Evolutionary conservation across 192 early-diverging fungal genomes (phyloP).

Genomic region (Coemansia sp.): DNA sequence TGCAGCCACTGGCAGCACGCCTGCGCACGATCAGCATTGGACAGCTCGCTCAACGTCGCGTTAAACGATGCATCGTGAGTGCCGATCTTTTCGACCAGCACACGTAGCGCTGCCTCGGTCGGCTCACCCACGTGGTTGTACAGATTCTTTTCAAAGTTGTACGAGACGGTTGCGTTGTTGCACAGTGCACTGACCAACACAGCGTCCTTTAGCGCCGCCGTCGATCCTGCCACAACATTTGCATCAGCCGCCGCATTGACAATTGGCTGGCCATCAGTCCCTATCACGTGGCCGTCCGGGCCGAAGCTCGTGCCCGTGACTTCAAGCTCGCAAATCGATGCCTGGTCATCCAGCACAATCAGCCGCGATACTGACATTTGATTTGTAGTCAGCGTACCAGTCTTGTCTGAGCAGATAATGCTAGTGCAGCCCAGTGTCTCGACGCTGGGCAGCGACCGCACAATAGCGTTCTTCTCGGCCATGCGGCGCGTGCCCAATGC

Average conservation of each 20-base stretch:
- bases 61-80: slow-evolving; percentile 74
- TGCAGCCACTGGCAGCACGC: slow-evolving; percentile 76
- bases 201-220: slow-evolving; percentile 52
- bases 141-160: slow-evolving; percentile 64
- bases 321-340: slow-evolving; percentile 63
- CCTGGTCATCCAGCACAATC: slow-evolving; percentile 55
- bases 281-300: slow-evolving; percentile 71
- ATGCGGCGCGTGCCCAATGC: slow-evolving; percentile 97
- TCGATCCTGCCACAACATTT: slow-evolving; percentile 67
- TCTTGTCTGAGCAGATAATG: slow-evolving; percentile 99
- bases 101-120: slow-evolving; percentile 95
- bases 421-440: slow-evolving; percentile 97
- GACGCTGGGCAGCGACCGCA: slow-evolving; percentile 85
- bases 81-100: slow-evolving; percentile 91
- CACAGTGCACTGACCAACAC: slow-evolving; percentile 75
- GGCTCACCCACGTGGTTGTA: slow-evolving; percentile 92
- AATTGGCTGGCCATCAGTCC: slow-evolving; percentile 52
- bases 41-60: slow-evolving; percentile 47
- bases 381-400: slow-evolving; percentile 97
- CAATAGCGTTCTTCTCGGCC: slow-evolving; percentile 95
- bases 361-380: slow-evolving; percentile 89
- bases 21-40: slow-evolving; percentile 60
- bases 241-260: slow-evolving; percentile 58
- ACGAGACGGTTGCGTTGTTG: slow-evolving; percentile 87
- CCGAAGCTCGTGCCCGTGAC: slow-evolving; percentile 87